These are phyloP conservation scores for Pogostemon cablin DNA, from an alignment of 257 asterid genomes.

Conservation along the genomic window DNA sequence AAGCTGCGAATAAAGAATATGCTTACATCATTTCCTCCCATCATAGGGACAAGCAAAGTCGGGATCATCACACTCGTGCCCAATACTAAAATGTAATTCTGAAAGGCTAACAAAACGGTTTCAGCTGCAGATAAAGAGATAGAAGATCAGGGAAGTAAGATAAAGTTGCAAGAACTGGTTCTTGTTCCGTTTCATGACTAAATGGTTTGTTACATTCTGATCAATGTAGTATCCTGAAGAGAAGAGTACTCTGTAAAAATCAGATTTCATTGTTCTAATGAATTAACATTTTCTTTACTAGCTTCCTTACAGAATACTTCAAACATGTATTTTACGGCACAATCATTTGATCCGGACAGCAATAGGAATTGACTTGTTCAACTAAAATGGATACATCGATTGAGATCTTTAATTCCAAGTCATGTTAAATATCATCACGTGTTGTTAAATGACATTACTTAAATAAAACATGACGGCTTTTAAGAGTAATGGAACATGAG, in stretches of 20 bases:
- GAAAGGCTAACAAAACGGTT: conserved; percentile 93
- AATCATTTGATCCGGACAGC: background rate
- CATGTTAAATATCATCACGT: background rate
- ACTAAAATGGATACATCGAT: background rate
- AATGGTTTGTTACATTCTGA: conserved; percentile 3
- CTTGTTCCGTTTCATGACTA: conserved; percentile 15
- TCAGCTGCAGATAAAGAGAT: conserved; percentile 71
- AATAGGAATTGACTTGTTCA: background rate
- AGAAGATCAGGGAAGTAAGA: conserved; percentile 32
- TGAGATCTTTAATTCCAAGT: background rate
- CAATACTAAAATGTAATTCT: conserved; percentile 84
- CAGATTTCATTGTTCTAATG: background rate
- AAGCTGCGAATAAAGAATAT: background rate
- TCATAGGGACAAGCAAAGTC: conserved; percentile 79
- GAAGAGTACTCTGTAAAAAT: conserved; percentile 12
- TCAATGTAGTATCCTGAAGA: background rate
- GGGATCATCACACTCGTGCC: conserved; percentile 99
- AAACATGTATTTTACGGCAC: background rate
- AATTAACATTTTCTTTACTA: background rate
- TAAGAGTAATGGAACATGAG: background rate
- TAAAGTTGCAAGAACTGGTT: background rate
- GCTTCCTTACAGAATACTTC: background rate
- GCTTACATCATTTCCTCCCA: conserved; percentile 97
- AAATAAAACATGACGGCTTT: background rate
- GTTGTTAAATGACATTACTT: no score